A percentile compares a stretch with the other conserved stretches of the same genome.
Evolutionary conservation across 2,329 filamentous ascomycete genomes (phyloP).

Genomic region (Leptosphaerulina australis): DNA sequence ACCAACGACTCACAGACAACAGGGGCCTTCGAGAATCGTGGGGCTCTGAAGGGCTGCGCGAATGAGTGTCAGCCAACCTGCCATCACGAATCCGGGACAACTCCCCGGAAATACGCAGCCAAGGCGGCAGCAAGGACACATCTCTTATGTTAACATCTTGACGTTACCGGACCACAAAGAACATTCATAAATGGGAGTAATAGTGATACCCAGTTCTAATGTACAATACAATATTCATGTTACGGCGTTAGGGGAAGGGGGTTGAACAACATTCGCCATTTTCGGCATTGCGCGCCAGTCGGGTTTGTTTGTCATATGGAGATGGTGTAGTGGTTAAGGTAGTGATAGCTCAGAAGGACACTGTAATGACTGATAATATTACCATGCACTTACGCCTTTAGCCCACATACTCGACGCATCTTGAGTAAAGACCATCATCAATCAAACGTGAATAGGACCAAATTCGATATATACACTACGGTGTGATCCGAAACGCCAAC

Average conservation of each 20-base stretch:
- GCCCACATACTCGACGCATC: too few relatives aligned
- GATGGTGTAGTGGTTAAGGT: too few relatives aligned
- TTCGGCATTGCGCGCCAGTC: background rate
- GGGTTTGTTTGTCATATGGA: background rate
- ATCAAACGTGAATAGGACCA: background rate
- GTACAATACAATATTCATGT: background rate
- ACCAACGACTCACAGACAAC: too few relatives aligned
- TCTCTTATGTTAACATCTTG: background rate
- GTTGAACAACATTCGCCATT: background rate
- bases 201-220: constrained; percentile 5
- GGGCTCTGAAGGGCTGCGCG: too few relatives aligned
- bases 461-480: constrained; percentile 11
- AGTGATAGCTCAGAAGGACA: too few relatives aligned
- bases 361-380: too few relatives aligned
- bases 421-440: background rate
- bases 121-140: too few relatives aligned
- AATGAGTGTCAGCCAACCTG: too few relatives aligned
- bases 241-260: background rate
- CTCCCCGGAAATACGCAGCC: too few relatives aligned
- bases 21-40: too few relatives aligned
- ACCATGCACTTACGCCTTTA: too few relatives aligned
- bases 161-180: background rate
- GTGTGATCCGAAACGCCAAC: constrained; percentile 27
- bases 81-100: too few relatives aligned
- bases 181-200: constrained; percentile 1